Evolutionary conservation across 2,329 filamentous ascomycete genomes (phyloP).

Genomic region (Talaromyces funiculosus): DNA sequence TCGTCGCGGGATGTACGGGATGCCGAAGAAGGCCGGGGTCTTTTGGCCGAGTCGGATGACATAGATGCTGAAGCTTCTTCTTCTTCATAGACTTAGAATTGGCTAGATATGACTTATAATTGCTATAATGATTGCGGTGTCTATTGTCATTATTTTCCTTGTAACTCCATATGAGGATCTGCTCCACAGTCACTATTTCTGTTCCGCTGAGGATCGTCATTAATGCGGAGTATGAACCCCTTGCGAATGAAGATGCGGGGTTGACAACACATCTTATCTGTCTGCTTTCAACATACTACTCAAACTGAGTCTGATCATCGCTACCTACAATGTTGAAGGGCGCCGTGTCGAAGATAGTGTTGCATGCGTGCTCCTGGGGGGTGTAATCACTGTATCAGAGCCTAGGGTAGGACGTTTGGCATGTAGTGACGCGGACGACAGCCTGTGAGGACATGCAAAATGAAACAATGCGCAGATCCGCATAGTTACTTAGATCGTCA

Average conservation of each 20-base stretch:
- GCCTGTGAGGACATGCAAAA: not conserved
- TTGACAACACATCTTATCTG: not conserved
- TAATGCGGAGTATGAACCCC: not conserved
- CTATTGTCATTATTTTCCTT: not conserved
- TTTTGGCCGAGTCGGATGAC: conserved; percentile 7
- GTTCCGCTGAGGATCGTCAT: not conserved
- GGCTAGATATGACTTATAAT: not conserved
- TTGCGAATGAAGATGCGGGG: not conserved
- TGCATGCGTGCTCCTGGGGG: not conserved
- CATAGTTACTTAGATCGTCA: not conserved
- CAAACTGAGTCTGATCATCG: not conserved
- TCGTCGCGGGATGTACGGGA: not conserved
- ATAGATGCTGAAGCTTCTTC: not conserved
- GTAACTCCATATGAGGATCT: not conserved
- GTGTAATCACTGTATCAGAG: not conserved
- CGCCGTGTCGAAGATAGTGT: not conserved
- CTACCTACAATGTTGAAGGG: not conserved
- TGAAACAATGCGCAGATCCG: not conserved
- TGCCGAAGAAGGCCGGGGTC: conserved; percentile 10
- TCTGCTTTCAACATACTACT: not conserved
- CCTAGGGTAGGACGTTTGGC: not conserved
- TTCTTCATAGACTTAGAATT: not conserved
- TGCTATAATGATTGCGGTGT: not conserved
- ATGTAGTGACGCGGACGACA: not conserved
- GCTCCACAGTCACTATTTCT: not conserved